Evolutionary conservation across 1,139 yeast species (phyloP), one percentile per base, ranked within the genome.

Genomic region (Candida tetrigidarum): DNA sequence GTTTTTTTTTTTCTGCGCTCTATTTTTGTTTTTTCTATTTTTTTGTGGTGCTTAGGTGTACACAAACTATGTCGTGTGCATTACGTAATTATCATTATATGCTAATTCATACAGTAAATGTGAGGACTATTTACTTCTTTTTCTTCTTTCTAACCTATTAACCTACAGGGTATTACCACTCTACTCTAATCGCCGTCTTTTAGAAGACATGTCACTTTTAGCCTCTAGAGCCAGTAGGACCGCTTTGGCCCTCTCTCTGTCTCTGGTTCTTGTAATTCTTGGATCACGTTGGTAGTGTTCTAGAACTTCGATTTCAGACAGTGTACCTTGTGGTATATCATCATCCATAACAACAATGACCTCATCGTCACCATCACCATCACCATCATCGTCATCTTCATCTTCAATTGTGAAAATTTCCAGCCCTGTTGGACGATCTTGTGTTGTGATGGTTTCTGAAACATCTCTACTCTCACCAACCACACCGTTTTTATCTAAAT

Each of bases 141-240:
- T n/a, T n/a, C n/a, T n/a, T n/a, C n/a, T 27, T 27, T 4, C 5
- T 5, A 30, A 30, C n/a, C 15, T n/a, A 11, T 14, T 28, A 14
- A 2, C 18, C 22, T 30, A 16, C 18, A 19, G n/a, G 8, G 9
- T 19, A 8, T 5, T 19, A 19, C 5, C 5, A 9, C 25, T 22
- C 14, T 32, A 32, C 25, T 32, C 36, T 19, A 32, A 19, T n/a
- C 36, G 36, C 12, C 36, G 18, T 19, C 36, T 11, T n/a, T 32
- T 32, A 5, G 36, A 25, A 19, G 36, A 32, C 2, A 10, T n/a
- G 5, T 5, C 6, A 2, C 10, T 19, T 3, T 18, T n/a, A n/a
- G 10, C 36, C 11, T 10, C 15, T 19, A 32, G 14, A 6, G 19
- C 10, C 23, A 19, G 25, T 9, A 32, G 25, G n/a, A 12, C n/a